A percentile compares a stretch with the other conserved stretches of the same genome.
phyloP scores from a whole-genome alignment of 169 alveolate genomes.

The Plasmodium vivax region DNA sequence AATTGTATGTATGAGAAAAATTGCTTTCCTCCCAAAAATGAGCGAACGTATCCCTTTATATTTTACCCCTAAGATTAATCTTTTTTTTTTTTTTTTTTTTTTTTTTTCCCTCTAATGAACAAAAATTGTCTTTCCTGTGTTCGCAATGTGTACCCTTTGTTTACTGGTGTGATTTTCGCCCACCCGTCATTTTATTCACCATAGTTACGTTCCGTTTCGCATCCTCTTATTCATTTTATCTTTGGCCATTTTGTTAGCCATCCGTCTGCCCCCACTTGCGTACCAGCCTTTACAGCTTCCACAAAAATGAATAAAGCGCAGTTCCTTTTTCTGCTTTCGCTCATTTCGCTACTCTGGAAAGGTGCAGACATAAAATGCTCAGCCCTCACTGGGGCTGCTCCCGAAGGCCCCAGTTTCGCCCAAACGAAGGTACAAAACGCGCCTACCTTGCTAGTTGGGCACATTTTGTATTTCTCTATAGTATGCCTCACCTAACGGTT shows the following conservation, averaged over 20 bases:
- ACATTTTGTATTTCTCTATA: not conserved
- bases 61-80: not conserved
- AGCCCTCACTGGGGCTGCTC: not conserved
- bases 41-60: not conserved
- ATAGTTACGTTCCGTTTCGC: not conserved
- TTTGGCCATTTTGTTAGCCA: not conserved
- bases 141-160: not conserved
- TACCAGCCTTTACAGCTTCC: not conserved
- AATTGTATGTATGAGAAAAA: not conserved
- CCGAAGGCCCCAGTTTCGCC: constrained; percentile 4
- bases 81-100: not conserved
- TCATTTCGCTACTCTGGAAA: not conserved
- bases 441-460: not conserved
- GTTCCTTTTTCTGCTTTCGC: constrained; percentile 8
- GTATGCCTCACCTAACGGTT: not conserved
- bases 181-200: not conserved
- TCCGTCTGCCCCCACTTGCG: not conserved
- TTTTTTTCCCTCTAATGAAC: constrained; percentile 2
- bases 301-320: constrained; percentile 19
- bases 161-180: not conserved
- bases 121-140: not conserved
- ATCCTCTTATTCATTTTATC: not conserved
- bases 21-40: not conserved
- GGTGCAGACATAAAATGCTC: constrained; percentile 9
- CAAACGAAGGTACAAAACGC: constrained; percentile 24